Evolutionary conservation across 2,329 filamentous ascomycete species (phyloP).

Genomic region (Didymella pinodella): DNA sequence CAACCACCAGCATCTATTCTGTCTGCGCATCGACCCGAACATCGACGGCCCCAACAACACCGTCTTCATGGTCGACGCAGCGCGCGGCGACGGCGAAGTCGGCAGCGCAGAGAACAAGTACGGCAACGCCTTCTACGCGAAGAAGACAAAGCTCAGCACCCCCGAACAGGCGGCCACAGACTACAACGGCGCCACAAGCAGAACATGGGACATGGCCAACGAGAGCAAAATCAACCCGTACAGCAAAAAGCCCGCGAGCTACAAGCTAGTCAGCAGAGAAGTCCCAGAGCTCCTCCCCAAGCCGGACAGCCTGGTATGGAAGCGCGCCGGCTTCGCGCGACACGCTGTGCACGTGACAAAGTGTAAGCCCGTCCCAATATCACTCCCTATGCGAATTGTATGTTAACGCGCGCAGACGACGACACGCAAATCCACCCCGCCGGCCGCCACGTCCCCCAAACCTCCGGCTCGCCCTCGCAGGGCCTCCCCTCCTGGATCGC

Average conservation of each 20-base stretch:
- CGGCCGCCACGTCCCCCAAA: slow-evolving; percentile 87
- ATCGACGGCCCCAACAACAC: slow-evolving; percentile 87
- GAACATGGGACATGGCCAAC: slow-evolving; percentile 93
- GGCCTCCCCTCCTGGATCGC: slow-evolving; percentile 80
- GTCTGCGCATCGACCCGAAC: slow-evolving; percentile 84
- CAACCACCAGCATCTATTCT: slow-evolving; percentile 97
- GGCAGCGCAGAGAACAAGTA: slow-evolving; percentile 85
- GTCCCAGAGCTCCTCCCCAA: slow-evolving; percentile 81
- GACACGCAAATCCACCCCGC: slow-evolving; percentile 86
- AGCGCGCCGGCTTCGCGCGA: slow-evolving; percentile 84
- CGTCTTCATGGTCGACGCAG: slow-evolving; percentile 82
- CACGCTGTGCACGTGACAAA: slow-evolving; percentile 90
- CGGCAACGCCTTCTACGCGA: slow-evolving; percentile 88
- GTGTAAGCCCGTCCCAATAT: slow-evolving; percentile 65
- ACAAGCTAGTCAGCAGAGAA: slow-evolving; percentile 90
- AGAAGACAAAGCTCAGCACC: slow-evolving; percentile 80
- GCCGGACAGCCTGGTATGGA: slow-evolving; percentile 83
- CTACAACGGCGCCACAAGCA: slow-evolving; percentile 78
- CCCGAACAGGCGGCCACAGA: slow-evolving; percentile 74
- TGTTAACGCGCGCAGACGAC: slow-evolving; percentile 62
- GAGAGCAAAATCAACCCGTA: slow-evolving; percentile 83
- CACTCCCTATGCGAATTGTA: background rate
- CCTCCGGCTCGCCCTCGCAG: slow-evolving; percentile 76
- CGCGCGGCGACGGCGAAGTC: slow-evolving; percentile 73
- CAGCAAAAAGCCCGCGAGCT: slow-evolving; percentile 82